These are phyloP conservation scores for Selenicereus undatus DNA, from an alignment of 148 eudicot genomes.

Conservation along the genomic window DNA sequence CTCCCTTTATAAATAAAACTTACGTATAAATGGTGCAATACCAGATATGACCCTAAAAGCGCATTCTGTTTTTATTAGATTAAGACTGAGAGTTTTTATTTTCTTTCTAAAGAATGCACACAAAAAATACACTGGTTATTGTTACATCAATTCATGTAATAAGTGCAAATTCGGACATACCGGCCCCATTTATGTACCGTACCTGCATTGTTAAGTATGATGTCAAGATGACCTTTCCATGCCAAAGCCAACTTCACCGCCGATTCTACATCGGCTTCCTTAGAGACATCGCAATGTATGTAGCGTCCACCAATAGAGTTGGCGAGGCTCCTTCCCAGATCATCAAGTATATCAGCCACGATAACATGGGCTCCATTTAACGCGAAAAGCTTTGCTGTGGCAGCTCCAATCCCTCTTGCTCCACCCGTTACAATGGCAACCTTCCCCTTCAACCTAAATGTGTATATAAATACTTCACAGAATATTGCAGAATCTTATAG, in stretches of 20 bases:
- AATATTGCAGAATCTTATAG: background rate
- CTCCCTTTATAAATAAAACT: too few relatives aligned
- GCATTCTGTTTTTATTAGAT: too few relatives aligned
- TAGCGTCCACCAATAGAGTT: slow-evolving; percentile 60
- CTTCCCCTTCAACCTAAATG: slow-evolving; percentile 55
- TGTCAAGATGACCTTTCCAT: slow-evolving; percentile 75
- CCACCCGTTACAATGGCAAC: slow-evolving; percentile 88
- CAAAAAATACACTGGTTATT: background rate
- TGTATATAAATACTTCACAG: too few relatives aligned
- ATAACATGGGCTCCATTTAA: slow-evolving; percentile 67
- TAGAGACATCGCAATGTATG: slow-evolving; percentile 73
- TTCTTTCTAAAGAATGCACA: too few relatives aligned
- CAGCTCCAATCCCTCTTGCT: slow-evolving; percentile 89
- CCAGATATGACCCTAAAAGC: too few relatives aligned
- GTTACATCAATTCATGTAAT: background rate
- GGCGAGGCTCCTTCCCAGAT: slow-evolving; percentile 49
- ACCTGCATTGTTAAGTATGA: slow-evolving; percentile 83
- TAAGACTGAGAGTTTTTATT: too few relatives aligned
- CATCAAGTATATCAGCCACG: slow-evolving; percentile 72
- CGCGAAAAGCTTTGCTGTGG: slow-evolving; percentile 58
- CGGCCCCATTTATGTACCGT: background rate
- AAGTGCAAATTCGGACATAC: background rate
- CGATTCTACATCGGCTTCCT: slow-evolving; percentile 59
- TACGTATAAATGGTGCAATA: too few relatives aligned
- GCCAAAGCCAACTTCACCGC: slow-evolving; percentile 53